These are phyloP conservation scores for Tremellales sp. DNA, from an alignment of 1,284 basidiomycete species.

Conservation along the genomic window DNA sequence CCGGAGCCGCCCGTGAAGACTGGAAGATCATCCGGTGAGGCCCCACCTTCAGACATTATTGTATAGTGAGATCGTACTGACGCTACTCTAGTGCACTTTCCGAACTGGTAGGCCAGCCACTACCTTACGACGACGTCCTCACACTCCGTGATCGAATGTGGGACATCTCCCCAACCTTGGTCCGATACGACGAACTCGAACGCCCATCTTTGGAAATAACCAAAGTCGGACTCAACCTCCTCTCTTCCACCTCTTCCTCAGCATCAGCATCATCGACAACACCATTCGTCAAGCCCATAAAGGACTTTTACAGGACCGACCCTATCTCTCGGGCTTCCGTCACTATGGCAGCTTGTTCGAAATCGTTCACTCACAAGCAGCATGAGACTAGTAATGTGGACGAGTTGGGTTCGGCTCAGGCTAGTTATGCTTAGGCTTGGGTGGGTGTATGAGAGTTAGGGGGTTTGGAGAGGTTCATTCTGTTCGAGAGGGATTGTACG, in stretches of 20 bases:
- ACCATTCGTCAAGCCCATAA: constrained; percentile 73
- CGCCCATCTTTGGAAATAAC: constrained; percentile 67
- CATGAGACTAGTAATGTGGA: constrained; percentile 22
- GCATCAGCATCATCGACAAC: constrained; percentile 51
- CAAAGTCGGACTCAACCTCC: constrained; percentile 63
- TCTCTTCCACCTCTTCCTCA: constrained; percentile 59
- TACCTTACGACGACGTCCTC: constrained; percentile 91
- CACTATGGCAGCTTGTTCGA: constrained; percentile 50
- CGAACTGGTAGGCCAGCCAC: constrained; percentile 71
- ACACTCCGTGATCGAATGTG: constrained; percentile 89
- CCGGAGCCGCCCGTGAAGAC: constrained; percentile 91
- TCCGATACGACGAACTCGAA: constrained; percentile 85
- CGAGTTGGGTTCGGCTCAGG: constrained; percentile 21
- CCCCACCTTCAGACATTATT: not conserved
- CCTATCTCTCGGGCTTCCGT: constrained; percentile 52
- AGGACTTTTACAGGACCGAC: constrained; percentile 92
- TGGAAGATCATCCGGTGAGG: constrained; percentile 94
- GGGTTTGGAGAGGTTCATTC: not conserved
- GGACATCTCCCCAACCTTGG: constrained; percentile 89
- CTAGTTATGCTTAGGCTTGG: constrained; percentile 16
- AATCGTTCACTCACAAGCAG: constrained; percentile 47
- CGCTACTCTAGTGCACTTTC: constrained; percentile 74
- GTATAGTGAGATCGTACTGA: not conserved
- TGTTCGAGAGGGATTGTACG: too few relatives aligned
- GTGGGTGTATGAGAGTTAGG: not conserved